Conservation (phyloP, 140 eudicot genomes). For the Oenanthe javanica region DNA sequence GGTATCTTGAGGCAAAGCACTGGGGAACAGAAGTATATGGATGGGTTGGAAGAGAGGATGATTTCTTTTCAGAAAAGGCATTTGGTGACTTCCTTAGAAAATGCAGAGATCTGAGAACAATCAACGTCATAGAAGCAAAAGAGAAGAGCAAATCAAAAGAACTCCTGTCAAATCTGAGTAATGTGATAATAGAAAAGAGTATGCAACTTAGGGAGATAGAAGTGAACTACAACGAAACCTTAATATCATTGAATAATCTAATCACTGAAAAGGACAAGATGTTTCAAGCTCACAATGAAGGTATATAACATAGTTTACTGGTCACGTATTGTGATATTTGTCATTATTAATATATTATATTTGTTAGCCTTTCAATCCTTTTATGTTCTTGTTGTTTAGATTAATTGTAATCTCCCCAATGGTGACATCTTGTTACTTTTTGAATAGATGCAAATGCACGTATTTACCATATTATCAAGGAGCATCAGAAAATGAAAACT, state of each 20-base stretch:
- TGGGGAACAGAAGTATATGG: slow-evolving; percentile 29
- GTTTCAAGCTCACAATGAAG: slow-evolving; percentile 45
- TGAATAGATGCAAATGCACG: neutral
- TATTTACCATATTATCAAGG: neutral
- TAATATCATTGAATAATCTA: slow-evolving; percentile 11
- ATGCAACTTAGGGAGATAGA: too few relatives aligned
- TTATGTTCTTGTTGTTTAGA: neutral
- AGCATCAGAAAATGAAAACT: neutral
- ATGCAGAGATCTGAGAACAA: slow-evolving; percentile 32
- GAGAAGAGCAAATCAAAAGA: slow-evolving; percentile 23
- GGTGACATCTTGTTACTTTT: neutral
- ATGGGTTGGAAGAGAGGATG: slow-evolving; percentile 54
- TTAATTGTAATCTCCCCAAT: neutral
- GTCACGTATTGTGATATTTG: neutral
- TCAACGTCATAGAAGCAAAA: slow-evolving; percentile 39
- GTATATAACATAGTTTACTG: slow-evolving; percentile 19
- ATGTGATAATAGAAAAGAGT: too few relatives aligned
- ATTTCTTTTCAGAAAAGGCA: slow-evolving; percentile 11
- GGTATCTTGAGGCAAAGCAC: slow-evolving; percentile 1
- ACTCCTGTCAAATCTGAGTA: too few relatives aligned
- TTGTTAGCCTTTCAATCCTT: neutral
- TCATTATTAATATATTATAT: neutral
- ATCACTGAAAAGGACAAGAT: slow-evolving; percentile 44
- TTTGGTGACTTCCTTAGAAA: slow-evolving; percentile 26
- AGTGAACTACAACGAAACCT: too few relatives aligned